Conservation (phyloP, 2,329 filamentous ascomycete species). For the Aschersonia sp. region DNA sequence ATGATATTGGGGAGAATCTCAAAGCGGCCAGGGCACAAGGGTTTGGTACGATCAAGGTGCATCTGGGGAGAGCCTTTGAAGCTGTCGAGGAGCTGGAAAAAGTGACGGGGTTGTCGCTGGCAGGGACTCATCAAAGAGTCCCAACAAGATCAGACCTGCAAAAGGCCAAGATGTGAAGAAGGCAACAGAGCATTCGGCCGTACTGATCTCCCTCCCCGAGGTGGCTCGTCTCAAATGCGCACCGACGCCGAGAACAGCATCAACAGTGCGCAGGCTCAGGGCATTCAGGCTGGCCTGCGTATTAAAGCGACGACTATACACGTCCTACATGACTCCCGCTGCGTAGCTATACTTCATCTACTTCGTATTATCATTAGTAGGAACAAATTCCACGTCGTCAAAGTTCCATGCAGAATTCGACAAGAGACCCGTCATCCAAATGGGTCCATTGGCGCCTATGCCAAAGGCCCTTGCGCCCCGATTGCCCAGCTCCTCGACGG, state of each 20-base stretch:
- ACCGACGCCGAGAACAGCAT: too few relatives aligned
- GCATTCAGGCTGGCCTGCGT: too few relatives aligned
- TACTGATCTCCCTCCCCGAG: too few relatives aligned
- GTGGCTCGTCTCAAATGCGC: too few relatives aligned
- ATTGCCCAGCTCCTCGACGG: constrained; percentile 2
- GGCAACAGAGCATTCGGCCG: constrained; percentile 6
- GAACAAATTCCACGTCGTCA: constrained; percentile 2
- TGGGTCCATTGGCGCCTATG: constrained; percentile 1
- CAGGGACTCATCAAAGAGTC: constrained; percentile 37
- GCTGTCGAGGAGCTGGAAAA: constrained; percentile 71
- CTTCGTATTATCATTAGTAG: too few relatives aligned
- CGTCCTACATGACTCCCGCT: too few relatives aligned
- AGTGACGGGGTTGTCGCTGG: constrained; percentile 52
- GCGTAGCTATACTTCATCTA: too few relatives aligned
- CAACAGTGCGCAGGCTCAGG: too few relatives aligned
- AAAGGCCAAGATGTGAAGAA: constrained; percentile 28
- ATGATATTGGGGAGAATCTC: constrained; percentile 89
- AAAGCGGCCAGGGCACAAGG: constrained; percentile 63
- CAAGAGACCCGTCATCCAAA: constrained; percentile 12
- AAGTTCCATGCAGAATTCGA: constrained; percentile 10
- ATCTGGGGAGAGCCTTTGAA: constrained; percentile 60
- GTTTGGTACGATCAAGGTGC: constrained; percentile 73
- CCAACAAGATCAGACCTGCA: constrained; percentile 20
- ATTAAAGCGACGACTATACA: too few relatives aligned
- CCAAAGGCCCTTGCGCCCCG: not conserved